phyloP scores from a whole-genome alignment of 2,329 filamentous ascomycete genomes.

The Xylariaceae sp. region DNA sequence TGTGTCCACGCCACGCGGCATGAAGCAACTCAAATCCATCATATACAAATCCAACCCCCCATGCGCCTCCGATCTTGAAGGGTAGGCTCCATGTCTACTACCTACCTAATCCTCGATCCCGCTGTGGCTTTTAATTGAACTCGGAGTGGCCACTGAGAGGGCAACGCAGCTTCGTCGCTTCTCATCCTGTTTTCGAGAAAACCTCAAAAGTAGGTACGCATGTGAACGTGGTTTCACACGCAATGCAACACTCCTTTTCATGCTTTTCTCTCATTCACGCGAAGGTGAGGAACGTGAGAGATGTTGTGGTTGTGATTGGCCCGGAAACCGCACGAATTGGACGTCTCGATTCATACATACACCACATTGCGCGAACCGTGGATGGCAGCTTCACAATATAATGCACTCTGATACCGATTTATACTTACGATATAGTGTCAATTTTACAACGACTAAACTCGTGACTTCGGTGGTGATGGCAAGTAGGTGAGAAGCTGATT shows the following conservation, averaged over 20 bases:
- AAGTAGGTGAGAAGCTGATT: too few species aligned
- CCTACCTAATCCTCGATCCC: too few species aligned
- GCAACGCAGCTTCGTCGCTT: too few species aligned
- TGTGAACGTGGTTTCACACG: background rate
- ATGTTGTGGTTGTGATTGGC: background rate
- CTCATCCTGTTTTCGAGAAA: background rate
- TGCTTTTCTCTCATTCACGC: background rate
- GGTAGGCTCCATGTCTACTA: background rate
- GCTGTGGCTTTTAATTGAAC: too few species aligned
- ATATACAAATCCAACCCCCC: constrained; percentile 6
- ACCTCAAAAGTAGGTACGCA: background rate
- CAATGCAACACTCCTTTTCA: background rate
- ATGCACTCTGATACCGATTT: too few species aligned
- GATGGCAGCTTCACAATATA: too few species aligned
- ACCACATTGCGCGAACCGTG: too few species aligned
- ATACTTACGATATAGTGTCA: too few species aligned
- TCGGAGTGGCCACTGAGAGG: too few species aligned
- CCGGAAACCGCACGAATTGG: background rate
- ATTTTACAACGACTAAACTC: too few species aligned
- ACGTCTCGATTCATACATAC: background rate
- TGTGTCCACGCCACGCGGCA: background rate
- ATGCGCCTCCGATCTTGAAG: too few species aligned
- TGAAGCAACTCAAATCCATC: background rate
- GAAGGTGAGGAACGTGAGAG: background rate
- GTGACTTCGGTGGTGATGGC: too few species aligned